Percentiles rank a stretch among this genome's conserved stretches.
phyloP scores from a whole-genome alignment of 495 filamentous ascomycete species.

The Hypoxylon rickii region DNA sequence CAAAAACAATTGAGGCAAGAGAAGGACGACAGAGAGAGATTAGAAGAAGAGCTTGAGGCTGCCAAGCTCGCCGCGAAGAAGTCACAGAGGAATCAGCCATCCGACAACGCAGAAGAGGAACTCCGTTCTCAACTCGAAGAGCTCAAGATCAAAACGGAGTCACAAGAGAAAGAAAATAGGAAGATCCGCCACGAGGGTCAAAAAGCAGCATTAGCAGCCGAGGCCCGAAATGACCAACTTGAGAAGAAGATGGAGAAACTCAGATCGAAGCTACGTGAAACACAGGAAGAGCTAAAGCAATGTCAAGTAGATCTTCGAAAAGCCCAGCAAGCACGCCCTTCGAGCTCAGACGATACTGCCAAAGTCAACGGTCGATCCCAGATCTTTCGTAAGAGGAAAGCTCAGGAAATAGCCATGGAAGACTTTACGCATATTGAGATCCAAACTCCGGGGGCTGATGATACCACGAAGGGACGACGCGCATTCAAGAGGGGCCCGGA shows the following conservation, averaged over 20 bases:
- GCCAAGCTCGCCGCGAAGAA: slow-evolving; percentile 46
- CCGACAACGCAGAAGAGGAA: slow-evolving; percentile 18
- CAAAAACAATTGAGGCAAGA: slow-evolving; percentile 42
- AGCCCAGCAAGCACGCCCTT: slow-evolving; percentile 34
- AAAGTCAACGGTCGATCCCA: slow-evolving; percentile 38
- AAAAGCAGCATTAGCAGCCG: slow-evolving; percentile 52
- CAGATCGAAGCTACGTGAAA: slow-evolving; percentile 65
- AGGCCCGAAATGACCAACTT: slow-evolving; percentile 59
- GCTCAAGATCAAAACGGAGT: slow-evolving; percentile 44
- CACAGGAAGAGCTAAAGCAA: slow-evolving; percentile 72
- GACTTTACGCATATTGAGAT: slow-evolving; percentile 42
- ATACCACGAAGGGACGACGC: slow-evolving; percentile 39
- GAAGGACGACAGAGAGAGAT: slow-evolving; percentile 40
- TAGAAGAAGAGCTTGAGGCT: slow-evolving; percentile 44
- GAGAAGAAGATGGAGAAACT: slow-evolving; percentile 72
- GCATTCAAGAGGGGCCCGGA: slow-evolving; percentile 55
- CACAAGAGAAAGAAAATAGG: slow-evolving; percentile 49
- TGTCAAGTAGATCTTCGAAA: slow-evolving; percentile 51
- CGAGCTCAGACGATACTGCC: slow-evolving; percentile 41
- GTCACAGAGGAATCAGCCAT: slow-evolving; percentile 33
- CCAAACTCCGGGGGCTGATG: slow-evolving; percentile 42
- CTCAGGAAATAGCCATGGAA: slow-evolving; percentile 39
- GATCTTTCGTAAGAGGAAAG: slow-evolving; percentile 39
- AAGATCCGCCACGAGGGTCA: slow-evolving; percentile 43
- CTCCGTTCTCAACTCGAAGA: slow-evolving; percentile 36